Base-by-base conservation (phyloP, 2,329 filamentous ascomycete genomes). In the Fusarium staphyleae region DNA sequence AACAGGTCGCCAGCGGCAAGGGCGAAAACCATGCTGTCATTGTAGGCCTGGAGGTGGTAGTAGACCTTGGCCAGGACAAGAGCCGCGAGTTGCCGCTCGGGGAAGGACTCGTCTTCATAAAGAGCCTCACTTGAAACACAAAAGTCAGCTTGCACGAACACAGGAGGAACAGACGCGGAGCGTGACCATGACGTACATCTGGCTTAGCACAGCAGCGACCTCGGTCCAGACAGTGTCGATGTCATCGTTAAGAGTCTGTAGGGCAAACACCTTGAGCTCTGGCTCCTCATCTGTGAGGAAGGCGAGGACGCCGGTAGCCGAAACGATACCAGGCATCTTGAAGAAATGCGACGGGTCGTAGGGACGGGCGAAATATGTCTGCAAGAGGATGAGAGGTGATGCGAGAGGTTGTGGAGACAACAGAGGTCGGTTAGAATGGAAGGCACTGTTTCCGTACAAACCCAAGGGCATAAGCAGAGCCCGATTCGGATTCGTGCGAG, bases 21-120 rank as follows among this genome's bases (percentile, higher is more conserved):
- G 60, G 95, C 95, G 75, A 99, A 98, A 45, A 91, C 90, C 93
- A 99, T 98, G 76, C 93, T 97, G 79, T 99, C 95, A 73, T 97
- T 95, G 80, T 99, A 99, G 74, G 95, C 95, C 77, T 97, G 92
- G 46, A 99, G 87, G 73, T 99, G 95, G 73, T 98, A 99, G 80
- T 98, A 99, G 65, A 98, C 92, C 82, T 99, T 99, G 66, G 95
- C 90, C 35, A 96, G 89, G 48, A 99, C 92, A 42, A 99, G 83
- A 47, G 95, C 95, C 48, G 95, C 95, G 50, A 99, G 87, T 74
- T 95, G 90, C 70, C 93, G 91, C 75, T 99, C 90, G 41, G 93
- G 90, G 70, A 99, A 99, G 55, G 85, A 84, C 69, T 96, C 91
- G 78, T 99, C 93, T 82, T 99, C 95, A 77, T 96, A 99, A 43